A percentile compares a stretch with the other conserved stretches of the same genome.
phyloP scores from a whole-genome alignment of 2,329 filamentous ascomycete species.

The Xylaria polymorpha region DNA sequence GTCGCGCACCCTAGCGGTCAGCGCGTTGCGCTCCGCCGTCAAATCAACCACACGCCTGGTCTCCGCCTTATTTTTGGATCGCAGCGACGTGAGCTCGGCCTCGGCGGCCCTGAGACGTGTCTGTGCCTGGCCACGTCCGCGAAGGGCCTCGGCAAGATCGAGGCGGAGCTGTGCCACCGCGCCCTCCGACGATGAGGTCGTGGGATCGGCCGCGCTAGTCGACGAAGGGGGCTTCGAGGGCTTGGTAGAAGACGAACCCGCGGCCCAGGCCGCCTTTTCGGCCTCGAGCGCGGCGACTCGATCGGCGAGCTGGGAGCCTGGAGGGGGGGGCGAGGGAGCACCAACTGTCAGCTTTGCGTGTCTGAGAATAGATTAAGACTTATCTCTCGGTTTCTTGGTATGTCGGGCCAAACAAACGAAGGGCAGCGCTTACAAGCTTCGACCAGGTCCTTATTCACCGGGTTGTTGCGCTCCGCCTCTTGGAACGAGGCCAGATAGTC shows the following conservation, averaged over 20 bases:
- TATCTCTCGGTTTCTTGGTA: background rate
- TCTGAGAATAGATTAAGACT: background rate
- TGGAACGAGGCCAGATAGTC: constrained; percentile 82
- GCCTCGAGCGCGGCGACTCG: constrained; percentile 73
- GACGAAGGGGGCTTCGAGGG: constrained; percentile 46
- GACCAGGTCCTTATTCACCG: constrained; percentile 74
- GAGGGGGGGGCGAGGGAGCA: constrained; percentile 18
- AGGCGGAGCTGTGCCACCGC: constrained; percentile 65
- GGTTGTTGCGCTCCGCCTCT: constrained; percentile 75
- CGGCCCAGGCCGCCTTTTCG: constrained; percentile 58
- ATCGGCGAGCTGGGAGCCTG: constrained; percentile 58
- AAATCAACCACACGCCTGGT: constrained; percentile 70
- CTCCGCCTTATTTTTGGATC: constrained; percentile 69
- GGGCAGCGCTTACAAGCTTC: constrained; percentile 73
- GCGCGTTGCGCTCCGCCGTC: constrained; percentile 68
- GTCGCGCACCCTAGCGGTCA: constrained; percentile 78
- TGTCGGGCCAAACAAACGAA: background rate
- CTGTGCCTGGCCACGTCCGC: constrained; percentile 76
- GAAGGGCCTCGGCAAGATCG: constrained; percentile 81
- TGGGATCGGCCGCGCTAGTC: constrained; percentile 40
- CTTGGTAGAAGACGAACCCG: background rate
- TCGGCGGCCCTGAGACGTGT: constrained; percentile 70
- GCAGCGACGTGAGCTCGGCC: constrained; percentile 72
- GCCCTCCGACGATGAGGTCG: constrained; percentile 43
- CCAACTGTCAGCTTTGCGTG: constrained; percentile 22